Evolutionary conservation across 2,329 filamentous ascomycete species (phyloP).

Genomic region (Colletotrichum noveboracense): DNA sequence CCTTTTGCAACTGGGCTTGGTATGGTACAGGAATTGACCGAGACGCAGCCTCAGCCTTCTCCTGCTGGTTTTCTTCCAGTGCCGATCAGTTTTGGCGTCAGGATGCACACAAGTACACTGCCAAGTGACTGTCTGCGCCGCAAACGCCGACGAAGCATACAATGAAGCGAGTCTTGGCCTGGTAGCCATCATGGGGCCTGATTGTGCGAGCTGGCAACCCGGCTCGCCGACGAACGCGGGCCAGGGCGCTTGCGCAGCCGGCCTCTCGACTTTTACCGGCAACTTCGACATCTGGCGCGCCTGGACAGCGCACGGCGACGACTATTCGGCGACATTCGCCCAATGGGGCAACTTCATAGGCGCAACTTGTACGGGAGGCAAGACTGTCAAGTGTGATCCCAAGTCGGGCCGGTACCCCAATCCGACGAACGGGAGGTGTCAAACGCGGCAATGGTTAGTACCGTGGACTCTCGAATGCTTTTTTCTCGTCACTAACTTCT

Average conservation of each 20-base stretch:
- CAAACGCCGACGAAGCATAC: neutral
- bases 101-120: conserved; percentile 1
- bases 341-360: conserved; percentile 2
- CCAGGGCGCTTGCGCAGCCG: neutral
- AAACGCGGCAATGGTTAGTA: neutral
- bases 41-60: neutral
- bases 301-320: neutral
- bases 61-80: neutral
- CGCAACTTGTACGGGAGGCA: neutral
- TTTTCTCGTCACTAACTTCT: neutral
- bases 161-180: conserved; percentile 4
- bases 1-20: neutral
- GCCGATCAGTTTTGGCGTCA: neutral
- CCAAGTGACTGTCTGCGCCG: neutral
- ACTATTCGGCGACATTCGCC: neutral
- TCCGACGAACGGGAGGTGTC: neutral
- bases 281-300: neutral
- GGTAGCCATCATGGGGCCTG: conserved; percentile 2
- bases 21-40: neutral
- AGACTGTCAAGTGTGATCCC: neutral
- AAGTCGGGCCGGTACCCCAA: neutral
- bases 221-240: neutral
- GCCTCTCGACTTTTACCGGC: neutral
- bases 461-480: neutral
- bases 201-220: neutral